Evolutionary conservation across 2,329 filamentous ascomycete species (phyloP).

Genomic region (Alternaria burnsii): DNA sequence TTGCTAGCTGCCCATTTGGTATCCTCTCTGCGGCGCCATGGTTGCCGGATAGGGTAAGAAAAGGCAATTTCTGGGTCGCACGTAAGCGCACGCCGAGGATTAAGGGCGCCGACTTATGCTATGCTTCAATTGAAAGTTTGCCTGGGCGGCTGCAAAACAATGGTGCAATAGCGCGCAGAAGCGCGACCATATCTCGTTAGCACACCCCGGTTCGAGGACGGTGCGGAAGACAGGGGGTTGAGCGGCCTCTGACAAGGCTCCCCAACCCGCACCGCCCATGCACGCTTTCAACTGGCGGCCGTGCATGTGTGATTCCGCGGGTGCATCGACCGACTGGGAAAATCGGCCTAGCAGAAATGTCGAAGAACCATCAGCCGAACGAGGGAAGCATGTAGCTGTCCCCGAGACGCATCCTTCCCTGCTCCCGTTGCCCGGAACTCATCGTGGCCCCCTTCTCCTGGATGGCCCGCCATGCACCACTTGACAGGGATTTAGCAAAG

Average conservation of each 20-base stretch:
- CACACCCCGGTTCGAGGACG: slow-evolving; percentile 33
- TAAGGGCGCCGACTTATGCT: slow-evolving; percentile 30
- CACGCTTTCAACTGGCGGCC: slow-evolving; percentile 36
- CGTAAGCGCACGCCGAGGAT: slow-evolving; percentile 28
- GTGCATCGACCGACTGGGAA: slow-evolving; percentile 45
- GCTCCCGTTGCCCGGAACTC: slow-evolving; percentile 49
- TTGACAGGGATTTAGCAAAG: slow-evolving; percentile 45
- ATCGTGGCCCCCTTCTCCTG: slow-evolving; percentile 49
- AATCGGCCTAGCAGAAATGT: slow-evolving; percentile 38
- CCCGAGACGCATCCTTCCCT: slow-evolving; percentile 44
- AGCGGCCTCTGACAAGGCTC: slow-evolving; percentile 37
- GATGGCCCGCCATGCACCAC: slow-evolving; percentile 50
- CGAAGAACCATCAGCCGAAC: slow-evolving; percentile 55
- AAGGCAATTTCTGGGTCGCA: slow-evolving; percentile 18
- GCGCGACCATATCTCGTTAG: slow-evolving; percentile 31
- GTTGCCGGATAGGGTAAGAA: slow-evolving; percentile 16
- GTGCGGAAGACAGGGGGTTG: slow-evolving; percentile 41
- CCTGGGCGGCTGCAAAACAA: slow-evolving; percentile 36
- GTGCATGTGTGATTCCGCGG: slow-evolving; percentile 47
- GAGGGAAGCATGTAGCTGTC: slow-evolving; percentile 47
- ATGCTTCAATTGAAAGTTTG: slow-evolving; percentile 34
- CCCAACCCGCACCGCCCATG: slow-evolving; percentile 38
- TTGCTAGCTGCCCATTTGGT: not conserved
- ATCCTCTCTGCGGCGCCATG: slow-evolving; percentile 10
- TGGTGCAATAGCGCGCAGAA: slow-evolving; percentile 36